A percentile compares a stretch with the other conserved stretches of the same genome.
Evolutionary conservation across 495 filamentous ascomycete species (phyloP).

Genomic region (Parathielavia hyrcaniae): DNA sequence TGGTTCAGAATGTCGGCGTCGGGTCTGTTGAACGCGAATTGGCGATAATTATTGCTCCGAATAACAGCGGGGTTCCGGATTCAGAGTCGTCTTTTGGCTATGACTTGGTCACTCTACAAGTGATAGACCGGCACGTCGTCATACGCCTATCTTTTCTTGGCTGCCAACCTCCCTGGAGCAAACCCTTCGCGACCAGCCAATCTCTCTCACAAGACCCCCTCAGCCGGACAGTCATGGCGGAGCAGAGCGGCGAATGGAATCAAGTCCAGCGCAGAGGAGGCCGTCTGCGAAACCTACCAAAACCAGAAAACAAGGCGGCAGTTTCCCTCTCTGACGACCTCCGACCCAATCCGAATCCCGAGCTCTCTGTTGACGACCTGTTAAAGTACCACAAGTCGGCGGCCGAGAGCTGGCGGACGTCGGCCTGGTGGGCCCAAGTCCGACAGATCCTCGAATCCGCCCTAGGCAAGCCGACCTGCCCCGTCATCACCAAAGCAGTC

Average conservation of each 20-base stretch:
- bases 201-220: no score
- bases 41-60: no score
- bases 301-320: constrained; percentile 1
- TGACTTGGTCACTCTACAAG: no score
- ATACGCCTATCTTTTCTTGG: no score
- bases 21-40: no score
- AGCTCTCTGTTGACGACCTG: constrained; percentile 25
- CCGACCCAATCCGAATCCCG: constrained; percentile 29
- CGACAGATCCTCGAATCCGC: constrained; percentile 11
- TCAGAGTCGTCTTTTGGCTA: no score
- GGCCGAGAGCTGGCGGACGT: constrained; percentile 15
- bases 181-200: no score
- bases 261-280: constrained; percentile 30
- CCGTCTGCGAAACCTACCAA: constrained; percentile 18
- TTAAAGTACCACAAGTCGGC: constrained; percentile 21
- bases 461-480: constrained; percentile 9
- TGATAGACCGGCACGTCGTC: no score
- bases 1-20: no score
- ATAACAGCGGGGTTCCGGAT: no score
- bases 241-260: constrained; percentile 22
- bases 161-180: no score
- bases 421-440: constrained; percentile 23
- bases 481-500: constrained; percentile 34
- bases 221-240: constrained; percentile 7
- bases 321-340: constrained; percentile 11